Percentiles rank a stretch among this genome's conserved stretches.
Evolutionary conservation across 2,329 filamentous ascomycete genomes (phyloP).

Genomic region (Pyricularia pennisetigena): DNA sequence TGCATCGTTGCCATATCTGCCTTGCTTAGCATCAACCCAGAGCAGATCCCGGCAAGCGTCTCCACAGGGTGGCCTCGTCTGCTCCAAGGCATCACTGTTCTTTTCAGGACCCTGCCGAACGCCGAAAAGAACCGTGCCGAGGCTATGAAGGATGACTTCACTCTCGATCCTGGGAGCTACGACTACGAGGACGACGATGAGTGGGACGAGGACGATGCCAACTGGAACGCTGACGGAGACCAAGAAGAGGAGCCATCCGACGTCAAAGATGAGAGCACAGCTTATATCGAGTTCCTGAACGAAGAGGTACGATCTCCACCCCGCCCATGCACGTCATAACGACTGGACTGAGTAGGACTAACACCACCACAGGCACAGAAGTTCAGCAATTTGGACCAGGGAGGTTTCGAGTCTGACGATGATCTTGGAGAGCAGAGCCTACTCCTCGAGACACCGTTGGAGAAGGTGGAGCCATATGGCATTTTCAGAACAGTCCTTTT

Average conservation of each 20-base stretch:
- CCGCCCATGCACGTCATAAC: neutral
- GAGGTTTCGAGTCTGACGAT: conserved; percentile 62
- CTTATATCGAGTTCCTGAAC: conserved; percentile 92
- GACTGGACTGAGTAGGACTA: conserved; percentile 9
- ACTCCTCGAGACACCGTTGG: conserved; percentile 82
- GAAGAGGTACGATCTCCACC: conserved; percentile 58
- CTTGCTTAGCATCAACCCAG: conserved; percentile 67
- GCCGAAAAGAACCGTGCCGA: conserved; percentile 90
- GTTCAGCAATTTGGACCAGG: conserved; percentile 57
- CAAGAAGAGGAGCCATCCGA: conserved; percentile 52
- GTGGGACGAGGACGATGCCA: conserved; percentile 71
- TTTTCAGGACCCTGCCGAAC: conserved; percentile 84
- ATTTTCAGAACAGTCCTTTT: conserved; percentile 76
- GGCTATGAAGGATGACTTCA: conserved; percentile 79
- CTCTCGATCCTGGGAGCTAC: conserved; percentile 50
- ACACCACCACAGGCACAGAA: conserved; percentile 57
- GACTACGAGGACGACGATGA: conserved; percentile 67
- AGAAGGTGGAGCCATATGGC: conserved; percentile 90
- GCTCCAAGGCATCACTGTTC: conserved; percentile 72
- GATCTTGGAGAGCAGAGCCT: conserved; percentile 90
- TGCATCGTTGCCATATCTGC: conserved; percentile 90
- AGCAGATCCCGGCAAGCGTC: conserved; percentile 83
- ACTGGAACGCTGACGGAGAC: conserved; percentile 69
- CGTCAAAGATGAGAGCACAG: conserved; percentile 79
- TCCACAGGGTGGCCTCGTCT: conserved; percentile 92